Evolutionary conservation across 768 basidiomycete genomes (phyloP), one percentile per base, ranked within the genome.

Genomic region (Auriscalpium vulgare): DNA sequence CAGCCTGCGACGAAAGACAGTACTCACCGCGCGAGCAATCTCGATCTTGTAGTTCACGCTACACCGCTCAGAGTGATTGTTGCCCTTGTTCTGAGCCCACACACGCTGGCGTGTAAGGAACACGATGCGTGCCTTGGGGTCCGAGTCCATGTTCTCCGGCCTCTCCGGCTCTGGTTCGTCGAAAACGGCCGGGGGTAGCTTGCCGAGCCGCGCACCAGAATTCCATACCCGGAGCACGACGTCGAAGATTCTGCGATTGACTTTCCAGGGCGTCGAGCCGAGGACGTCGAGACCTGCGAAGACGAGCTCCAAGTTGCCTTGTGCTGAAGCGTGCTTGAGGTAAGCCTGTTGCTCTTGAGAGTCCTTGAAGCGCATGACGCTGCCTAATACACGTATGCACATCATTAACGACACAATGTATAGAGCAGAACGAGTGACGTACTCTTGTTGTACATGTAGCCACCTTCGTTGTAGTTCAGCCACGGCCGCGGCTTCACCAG

Each of bases 31-130:
- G 51, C 89, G 80, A 9, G 93, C 94, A 64, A 97, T 95, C 72
- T 98, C 95, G 56, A 99, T 84, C 69, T 94, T 95, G 71, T 97
- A 97, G 68, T 97, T 98, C 48, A 94, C 84, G 65, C 78, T 89
- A 68, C 95, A 98, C 45, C 95, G 78, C 46, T 94, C 91, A 3
- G 90, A 91, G 68, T 97, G 95, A 62, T 91, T 91, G 65, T 83
- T 87, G 17, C 86, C 84, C 70, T 84, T 89, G 19, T 65, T 68
- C 57, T 85, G 78, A 9, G 74, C 66, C 66, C 80, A 81, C 34
- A 66, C 61, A 66, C 80, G 85, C 60, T 85, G 73, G 21, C 82
- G 74, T 55, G 74, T 72, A 14, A 84, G 63, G 64, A 83, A 86
- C 14, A 81, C 62, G 62, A 79, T 68, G 73, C 81, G 69, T 54